Evolutionary conservation across 2,329 filamentous ascomycete genomes (phyloP), one percentile per base, ranked within the genome.

Genomic region (Colletotrichum navitas): DNA sequence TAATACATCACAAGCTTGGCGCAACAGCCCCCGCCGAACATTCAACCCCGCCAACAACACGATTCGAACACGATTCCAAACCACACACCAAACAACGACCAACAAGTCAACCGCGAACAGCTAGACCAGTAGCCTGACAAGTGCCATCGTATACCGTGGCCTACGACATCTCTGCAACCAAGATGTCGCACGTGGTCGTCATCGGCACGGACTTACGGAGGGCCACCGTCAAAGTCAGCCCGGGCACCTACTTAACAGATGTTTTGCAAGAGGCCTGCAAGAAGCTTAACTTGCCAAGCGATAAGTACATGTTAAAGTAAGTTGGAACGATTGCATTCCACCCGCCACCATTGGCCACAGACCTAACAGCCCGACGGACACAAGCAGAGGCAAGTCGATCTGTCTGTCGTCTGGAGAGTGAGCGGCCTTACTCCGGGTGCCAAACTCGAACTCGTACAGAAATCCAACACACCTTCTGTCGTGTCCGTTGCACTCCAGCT

Each of bases 401-500:
- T 99, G 11, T 95, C 94, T 8, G 88, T 94, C 67, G 92, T 93
- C 52, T 94, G 95, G 79, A 91, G 95, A 59, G 90, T 95, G 36
- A 92, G 94, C 6, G 94, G 94, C 61, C 91, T 99, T 7, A 86
- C 88, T 16, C 89, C 93, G 47, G 96, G 96, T 73, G 95, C 96
- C 71, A 97, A 97, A 79, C 90, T 99, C 70, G 95, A 98, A 79
- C 92, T 99, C 61, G 92, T 98, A 29, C 91, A 94, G 78, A 91
- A 92, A 71, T 96, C 95, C 56, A 93, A 93, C 68, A 96, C 94
- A 0, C 92, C 95, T 0, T 92, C 94, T 1, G 92, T 92, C 59
- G 92, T 99, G 67, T 94, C 92, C 51, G 92, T 99, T 52, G 95
- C 94, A n/a, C 85, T 99, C 16, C 93, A 97, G 78, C 85, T 98